phyloP scores from a whole-genome alignment of 371 early-diverging fungal species.

The Mucor racemosus region DNA sequence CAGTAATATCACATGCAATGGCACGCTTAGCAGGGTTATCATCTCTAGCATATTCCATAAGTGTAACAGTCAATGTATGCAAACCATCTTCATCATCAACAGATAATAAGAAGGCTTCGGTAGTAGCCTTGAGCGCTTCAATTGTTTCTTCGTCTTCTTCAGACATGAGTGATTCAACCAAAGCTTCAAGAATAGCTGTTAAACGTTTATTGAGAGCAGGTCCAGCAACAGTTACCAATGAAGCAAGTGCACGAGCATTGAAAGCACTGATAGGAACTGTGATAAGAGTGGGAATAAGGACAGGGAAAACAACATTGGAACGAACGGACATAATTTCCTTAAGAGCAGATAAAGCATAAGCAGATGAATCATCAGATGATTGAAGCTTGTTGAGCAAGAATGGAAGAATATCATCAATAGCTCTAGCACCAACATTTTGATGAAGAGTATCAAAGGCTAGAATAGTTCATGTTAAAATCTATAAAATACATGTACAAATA shows the following conservation, averaged over 20 bases:
- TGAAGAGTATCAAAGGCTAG: conserved; percentile 92
- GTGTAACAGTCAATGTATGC: conserved; percentile 68
- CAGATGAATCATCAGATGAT: conserved; percentile 65
- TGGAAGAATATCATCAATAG: conserved; percentile 92
- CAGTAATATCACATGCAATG: conserved; percentile 64
- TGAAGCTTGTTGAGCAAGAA: conserved; percentile 82
- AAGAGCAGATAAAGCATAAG: conserved; percentile 89
- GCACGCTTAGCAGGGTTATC: conserved; percentile 59
- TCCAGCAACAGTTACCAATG: conserved; percentile 92
- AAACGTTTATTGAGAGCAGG: conserved; percentile 83
- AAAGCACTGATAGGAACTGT: conserved; percentile 87
- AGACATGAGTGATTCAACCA: conserved; percentile 72
- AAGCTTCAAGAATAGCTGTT: conserved; percentile 75
- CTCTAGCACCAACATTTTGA: conserved; percentile 86
- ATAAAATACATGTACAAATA: not conserved
- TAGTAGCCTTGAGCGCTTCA: conserved; percentile 70
- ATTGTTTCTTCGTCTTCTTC: conserved; percentile 73
- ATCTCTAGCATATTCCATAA: conserved; percentile 70
- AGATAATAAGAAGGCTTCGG: conserved; percentile 68
- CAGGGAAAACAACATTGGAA: conserved; percentile 95
- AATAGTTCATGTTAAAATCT: not conserved
- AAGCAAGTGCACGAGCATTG: conserved; percentile 90
- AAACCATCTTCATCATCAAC: conserved; percentile 81
- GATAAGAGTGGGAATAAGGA: conserved; percentile 91
- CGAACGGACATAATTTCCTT: conserved; percentile 97